Evolutionary conservation across 164 flowering plant genomes (phyloP).

Genomic region (Dillenia turbinata): DNA sequence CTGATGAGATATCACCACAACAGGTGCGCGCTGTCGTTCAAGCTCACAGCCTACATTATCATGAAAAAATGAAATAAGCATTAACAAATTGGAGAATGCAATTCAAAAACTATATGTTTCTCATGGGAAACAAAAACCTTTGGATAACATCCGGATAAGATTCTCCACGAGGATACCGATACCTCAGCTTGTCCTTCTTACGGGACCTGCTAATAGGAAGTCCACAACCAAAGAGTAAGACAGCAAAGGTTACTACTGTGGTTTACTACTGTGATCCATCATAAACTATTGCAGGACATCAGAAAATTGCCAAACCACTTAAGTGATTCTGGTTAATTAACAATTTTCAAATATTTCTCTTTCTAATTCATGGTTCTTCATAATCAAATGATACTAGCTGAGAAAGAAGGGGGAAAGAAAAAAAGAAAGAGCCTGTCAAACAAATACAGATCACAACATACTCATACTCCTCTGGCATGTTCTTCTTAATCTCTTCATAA

Average conservation of each 20-base stretch:
- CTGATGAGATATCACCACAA: slow-evolving; percentile 96
- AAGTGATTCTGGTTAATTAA: no score
- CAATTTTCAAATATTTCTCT: no score
- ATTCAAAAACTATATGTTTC: not conserved
- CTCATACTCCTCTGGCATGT: slow-evolving; percentile 99
- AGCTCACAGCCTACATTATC: slow-evolving; percentile 76
- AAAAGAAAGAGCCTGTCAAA: not conserved
- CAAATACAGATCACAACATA: slow-evolving; percentile 29
- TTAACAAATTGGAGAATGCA: not conserved
- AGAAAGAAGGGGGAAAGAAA: not conserved
- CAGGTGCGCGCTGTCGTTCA: slow-evolving; percentile 96
- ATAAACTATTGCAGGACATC: no score
- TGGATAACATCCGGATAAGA: slow-evolving; percentile 98
- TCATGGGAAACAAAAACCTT: slow-evolving; percentile 44
- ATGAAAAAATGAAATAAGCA: not conserved
- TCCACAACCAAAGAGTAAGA: not conserved
- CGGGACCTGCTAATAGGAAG: slow-evolving; percentile 57
- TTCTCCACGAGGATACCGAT: slow-evolving; percentile 98
- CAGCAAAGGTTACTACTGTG: no score
- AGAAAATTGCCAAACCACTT: no score
- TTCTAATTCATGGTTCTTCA: no score
- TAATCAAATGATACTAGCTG: no score
- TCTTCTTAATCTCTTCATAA: slow-evolving; percentile 92
- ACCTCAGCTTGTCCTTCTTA: slow-evolving; percentile 90
- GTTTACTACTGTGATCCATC: no score